Evolutionary conservation across 441 rosid species (phyloP).

Genomic region (Hura crepitans): DNA sequence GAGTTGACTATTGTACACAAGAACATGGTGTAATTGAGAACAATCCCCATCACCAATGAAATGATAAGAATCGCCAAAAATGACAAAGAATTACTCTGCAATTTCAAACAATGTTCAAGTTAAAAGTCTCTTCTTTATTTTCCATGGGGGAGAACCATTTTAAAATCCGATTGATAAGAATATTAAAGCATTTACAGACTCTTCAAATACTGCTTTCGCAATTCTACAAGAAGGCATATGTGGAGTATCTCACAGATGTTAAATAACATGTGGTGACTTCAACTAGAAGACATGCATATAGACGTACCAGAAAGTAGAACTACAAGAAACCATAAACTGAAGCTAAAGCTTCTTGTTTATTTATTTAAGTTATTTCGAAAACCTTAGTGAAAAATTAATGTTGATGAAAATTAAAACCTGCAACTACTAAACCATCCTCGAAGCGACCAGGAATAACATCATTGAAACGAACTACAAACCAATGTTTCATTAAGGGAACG

Average conservation of each 20-base stretch:
- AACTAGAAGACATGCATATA: too few species aligned
- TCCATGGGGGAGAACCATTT: neutral
- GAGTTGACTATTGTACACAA: conserved; percentile 95
- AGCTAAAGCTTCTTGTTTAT: too few species aligned
- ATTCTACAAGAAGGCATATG: too few species aligned
- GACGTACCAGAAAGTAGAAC: too few species aligned
- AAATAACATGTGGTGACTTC: too few species aligned
- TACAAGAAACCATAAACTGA: too few species aligned
- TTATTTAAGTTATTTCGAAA: too few species aligned
- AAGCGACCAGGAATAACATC: too few species aligned
- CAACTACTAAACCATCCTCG: too few species aligned
- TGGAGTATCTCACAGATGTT: too few species aligned
- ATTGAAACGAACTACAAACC: neutral
- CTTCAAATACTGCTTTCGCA: neutral
- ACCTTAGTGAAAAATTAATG: too few species aligned
- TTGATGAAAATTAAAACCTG: too few species aligned
- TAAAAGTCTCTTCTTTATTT: conserved; percentile 1
- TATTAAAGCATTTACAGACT: neutral
- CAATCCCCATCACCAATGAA: conserved; percentile 88
- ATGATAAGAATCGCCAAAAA: conserved; percentile 61
- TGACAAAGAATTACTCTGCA: conserved; percentile 71
- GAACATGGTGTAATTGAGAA: conserved; percentile 96
- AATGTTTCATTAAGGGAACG: neutral
- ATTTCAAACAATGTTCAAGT: conserved; percentile 20
- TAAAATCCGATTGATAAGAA: neutral